Conservation (phyloP, 108 stramenopile species). For the Cyclostephanos tholiformis region DNA sequence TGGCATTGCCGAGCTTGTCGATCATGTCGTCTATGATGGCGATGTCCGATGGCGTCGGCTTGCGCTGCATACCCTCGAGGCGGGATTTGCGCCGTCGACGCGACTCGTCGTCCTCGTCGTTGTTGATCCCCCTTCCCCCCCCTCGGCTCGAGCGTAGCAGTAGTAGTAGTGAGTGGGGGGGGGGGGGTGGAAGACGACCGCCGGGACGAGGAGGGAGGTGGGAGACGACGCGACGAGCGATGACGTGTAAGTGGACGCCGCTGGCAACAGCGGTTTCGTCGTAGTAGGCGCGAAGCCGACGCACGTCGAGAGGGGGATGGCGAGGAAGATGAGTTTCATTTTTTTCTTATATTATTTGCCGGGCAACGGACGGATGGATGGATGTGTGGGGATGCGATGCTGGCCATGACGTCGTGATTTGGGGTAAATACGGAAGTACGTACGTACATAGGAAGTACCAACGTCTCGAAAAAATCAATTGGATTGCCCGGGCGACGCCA, state of each 20-base stretch:
- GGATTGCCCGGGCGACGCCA: too few species aligned
- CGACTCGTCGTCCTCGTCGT: constrained; percentile 10
- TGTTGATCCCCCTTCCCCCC: background rate
- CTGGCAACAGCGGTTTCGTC: background rate
- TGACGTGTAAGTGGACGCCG: background rate
- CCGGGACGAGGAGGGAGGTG: background rate
- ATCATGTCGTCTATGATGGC: constrained; percentile 92
- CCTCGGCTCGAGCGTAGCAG: constrained; percentile 28
- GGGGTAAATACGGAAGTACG: too few species aligned
- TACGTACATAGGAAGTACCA: too few species aligned
- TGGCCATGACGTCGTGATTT: too few species aligned
- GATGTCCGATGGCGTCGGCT: constrained; percentile 64
- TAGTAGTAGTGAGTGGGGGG: background rate
- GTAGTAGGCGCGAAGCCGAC: constrained; percentile 30
- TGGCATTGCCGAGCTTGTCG: constrained; percentile 71
- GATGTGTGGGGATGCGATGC: too few species aligned
- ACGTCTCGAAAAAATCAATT: too few species aligned
- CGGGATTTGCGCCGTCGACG: constrained; percentile 62
- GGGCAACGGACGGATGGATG: too few species aligned
- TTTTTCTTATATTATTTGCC: background rate
- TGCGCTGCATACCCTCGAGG: constrained; percentile 78
- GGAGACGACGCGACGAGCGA: background rate
- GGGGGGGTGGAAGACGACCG: background rate
- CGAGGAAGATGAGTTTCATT: constrained; percentile 34
- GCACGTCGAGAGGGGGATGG: constrained; percentile 31